These are phyloP conservation scores for Gynostemma pentaphyllum DNA, from an alignment of 306 rosid species.

Conservation along the genomic window DNA sequence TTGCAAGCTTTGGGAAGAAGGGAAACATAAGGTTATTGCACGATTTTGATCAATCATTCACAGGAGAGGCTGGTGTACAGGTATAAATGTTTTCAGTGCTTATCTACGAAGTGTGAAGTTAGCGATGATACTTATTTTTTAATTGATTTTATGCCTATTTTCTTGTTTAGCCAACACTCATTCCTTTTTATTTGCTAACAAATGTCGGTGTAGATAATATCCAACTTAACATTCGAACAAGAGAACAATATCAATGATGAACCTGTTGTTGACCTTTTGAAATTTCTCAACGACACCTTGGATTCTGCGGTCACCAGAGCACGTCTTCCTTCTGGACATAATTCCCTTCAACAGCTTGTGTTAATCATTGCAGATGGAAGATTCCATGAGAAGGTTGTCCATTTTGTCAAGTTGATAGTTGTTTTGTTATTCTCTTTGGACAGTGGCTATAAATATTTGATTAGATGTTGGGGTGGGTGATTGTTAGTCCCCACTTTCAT, in stretches of 20 bases:
- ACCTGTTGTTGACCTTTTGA: slow-evolving; percentile 77
- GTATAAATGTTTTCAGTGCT: slow-evolving; percentile 20
- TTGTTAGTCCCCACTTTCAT: no score
- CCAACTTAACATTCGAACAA: slow-evolving; percentile 77
- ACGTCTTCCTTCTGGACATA: slow-evolving; percentile 76
- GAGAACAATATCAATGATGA: slow-evolving; percentile 67
- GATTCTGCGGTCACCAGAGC: slow-evolving; percentile 62
- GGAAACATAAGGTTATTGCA: slow-evolving; percentile 76
- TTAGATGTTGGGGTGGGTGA: no score
- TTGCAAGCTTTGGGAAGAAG: slow-evolving; percentile 78
- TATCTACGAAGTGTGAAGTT: no score
- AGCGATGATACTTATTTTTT: no score
- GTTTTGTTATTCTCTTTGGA: no score
- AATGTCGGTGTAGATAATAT: slow-evolving; percentile 46
- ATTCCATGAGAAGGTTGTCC: slow-evolving; percentile 55
- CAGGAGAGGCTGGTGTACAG: slow-evolving; percentile 69
- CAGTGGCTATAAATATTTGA: no score
- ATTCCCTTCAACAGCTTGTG: slow-evolving; percentile 79
- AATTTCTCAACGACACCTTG: slow-evolving; percentile 48
- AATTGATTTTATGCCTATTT: no score
- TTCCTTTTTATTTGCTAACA: neutral
- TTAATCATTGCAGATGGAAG: slow-evolving; percentile 83
- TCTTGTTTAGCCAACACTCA: no score
- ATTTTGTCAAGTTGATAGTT: no score
- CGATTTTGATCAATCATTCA: slow-evolving; percentile 72